Evolutionary conservation across 352 stramenopile species (phyloP).

Genomic region (Pythium apleroticum): DNA sequence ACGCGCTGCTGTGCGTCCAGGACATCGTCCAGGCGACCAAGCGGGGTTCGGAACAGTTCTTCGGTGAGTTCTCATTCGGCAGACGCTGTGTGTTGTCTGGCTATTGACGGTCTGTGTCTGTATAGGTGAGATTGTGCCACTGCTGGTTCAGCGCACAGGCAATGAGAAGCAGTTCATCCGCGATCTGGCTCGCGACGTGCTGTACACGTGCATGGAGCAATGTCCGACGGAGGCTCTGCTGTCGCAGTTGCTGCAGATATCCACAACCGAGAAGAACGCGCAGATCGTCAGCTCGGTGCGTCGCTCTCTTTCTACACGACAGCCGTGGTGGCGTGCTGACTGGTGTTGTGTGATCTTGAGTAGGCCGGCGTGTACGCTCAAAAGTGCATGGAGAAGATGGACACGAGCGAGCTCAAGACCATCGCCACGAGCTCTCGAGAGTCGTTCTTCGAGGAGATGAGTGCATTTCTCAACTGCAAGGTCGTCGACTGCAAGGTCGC

Average conservation of each 20-base stretch:
- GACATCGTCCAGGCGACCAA: slow-evolving; percentile 45
- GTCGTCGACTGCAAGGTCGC: slow-evolving; percentile 69
- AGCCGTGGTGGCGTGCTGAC: background rate
- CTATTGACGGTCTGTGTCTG: too few species aligned
- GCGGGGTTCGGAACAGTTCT: slow-evolving; percentile 9
- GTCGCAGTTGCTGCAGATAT: slow-evolving; percentile 17
- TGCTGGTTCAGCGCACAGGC: slow-evolving; percentile 49
- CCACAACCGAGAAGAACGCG: slow-evolving; percentile 23
- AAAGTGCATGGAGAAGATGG: slow-evolving; percentile 55
- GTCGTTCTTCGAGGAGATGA: slow-evolving; percentile 58
- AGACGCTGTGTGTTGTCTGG: too few species aligned
- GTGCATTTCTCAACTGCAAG: slow-evolving; percentile 60
- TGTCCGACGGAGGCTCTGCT: slow-evolving; percentile 19
- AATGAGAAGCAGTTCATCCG: slow-evolving; percentile 80
- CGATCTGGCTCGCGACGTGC: slow-evolving; percentile 40
- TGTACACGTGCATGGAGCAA: slow-evolving; percentile 18
- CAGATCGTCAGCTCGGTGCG: slow-evolving; percentile 27
- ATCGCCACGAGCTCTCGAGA: slow-evolving; percentile 45
- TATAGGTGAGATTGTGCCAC: slow-evolving; percentile 43
- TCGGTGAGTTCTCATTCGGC: too few species aligned
- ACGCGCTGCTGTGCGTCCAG: slow-evolving; percentile 65
- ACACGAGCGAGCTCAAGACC: slow-evolving; percentile 33
- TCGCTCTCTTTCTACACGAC: background rate
- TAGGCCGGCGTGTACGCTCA: slow-evolving; percentile 40
- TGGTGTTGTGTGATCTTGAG: background rate